These are phyloP conservation scores for Citrus inodora DNA, from an alignment of 345 rosid genomes.

Conservation along the genomic window DNA sequence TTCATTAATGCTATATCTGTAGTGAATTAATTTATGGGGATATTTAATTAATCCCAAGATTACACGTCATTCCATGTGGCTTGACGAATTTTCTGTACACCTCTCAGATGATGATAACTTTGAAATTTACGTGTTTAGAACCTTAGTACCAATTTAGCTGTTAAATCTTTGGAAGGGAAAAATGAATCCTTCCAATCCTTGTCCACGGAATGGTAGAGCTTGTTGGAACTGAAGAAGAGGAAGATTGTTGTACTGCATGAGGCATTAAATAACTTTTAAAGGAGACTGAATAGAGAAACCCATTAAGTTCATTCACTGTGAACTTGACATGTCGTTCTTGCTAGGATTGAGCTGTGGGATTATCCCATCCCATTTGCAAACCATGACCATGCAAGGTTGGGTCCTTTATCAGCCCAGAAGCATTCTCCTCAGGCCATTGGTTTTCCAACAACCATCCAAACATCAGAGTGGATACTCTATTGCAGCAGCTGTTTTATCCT, in stretches of 20 bases:
- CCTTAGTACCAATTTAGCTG: neutral
- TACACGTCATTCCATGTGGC: neutral
- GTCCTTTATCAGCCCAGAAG: slow-evolving; percentile 88
- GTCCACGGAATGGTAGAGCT: slow-evolving; percentile 72
- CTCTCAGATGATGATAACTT: neutral
- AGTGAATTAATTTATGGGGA: neutral
- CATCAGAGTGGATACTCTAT: no score
- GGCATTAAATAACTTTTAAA: slow-evolving; percentile 49
- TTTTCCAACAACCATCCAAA: slow-evolving; percentile 69
- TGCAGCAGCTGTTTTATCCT: slow-evolving; percentile 54
- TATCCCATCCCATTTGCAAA: slow-evolving; percentile 85
- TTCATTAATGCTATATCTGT: neutral
- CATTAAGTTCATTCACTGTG: slow-evolving; percentile 63
- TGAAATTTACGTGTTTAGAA: neutral
- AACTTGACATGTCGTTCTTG: slow-evolving; percentile 77
- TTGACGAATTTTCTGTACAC: neutral
- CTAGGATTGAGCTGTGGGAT: slow-evolving; percentile 86
- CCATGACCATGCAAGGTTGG: slow-evolving; percentile 87
- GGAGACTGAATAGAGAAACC: slow-evolving; percentile 30
- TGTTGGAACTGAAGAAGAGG: slow-evolving; percentile 87
- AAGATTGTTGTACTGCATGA: slow-evolving; percentile 80
- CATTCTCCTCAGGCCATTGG: slow-evolving; percentile 94
- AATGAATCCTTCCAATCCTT: slow-evolving; percentile 46
- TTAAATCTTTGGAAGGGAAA: slow-evolving; percentile 46
- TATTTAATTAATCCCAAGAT: neutral